Conservation (phyloP, 192 early-diverging fungal genomes). For the Chytriomyces confervae region DNA sequence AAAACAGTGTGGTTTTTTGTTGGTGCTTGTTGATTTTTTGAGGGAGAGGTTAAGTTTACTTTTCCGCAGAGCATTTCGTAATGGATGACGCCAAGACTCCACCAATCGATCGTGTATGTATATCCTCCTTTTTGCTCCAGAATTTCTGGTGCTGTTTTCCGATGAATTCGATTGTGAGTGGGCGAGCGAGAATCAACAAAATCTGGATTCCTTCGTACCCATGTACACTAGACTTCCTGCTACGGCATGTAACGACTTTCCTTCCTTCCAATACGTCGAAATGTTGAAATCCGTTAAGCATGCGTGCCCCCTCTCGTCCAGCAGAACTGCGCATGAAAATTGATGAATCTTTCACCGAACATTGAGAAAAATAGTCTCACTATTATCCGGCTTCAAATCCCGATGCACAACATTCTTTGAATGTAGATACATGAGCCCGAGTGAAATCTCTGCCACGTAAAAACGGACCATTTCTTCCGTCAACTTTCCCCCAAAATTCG, state of each 20-base stretch:
- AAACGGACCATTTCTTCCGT: conserved; percentile 53
- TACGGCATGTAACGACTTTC: conserved; percentile 46
- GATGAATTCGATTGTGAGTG: background rate
- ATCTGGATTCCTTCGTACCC: conserved; percentile 41
- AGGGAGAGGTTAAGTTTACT: background rate
- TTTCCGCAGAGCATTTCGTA: conserved; percentile 66
- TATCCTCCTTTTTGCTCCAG: conserved; percentile 66
- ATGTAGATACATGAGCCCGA: conserved; percentile 57
- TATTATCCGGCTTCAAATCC: conserved; percentile 53
- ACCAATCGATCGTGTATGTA: conserved; percentile 88
- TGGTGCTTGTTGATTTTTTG: background rate
- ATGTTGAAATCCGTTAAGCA: conserved; percentile 62
- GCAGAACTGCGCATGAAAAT: conserved; percentile 39
- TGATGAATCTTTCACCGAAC: background rate
- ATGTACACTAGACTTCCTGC: conserved; percentile 75
- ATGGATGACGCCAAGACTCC: conserved; percentile 83
- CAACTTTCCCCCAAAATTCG: conserved; percentile 42
- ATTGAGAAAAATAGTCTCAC: conserved; percentile 30
- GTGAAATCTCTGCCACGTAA: conserved; percentile 51
- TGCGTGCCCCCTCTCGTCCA: conserved; percentile 57
- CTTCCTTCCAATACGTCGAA: conserved; percentile 47
- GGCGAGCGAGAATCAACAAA: background rate
- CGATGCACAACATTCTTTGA: conserved; percentile 57
- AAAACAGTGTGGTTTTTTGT: background rate
- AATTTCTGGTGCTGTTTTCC: conserved; percentile 46